These are phyloP conservation scores for Candida orba DNA, from an alignment of 805 yeast genomes.

Conservation along the genomic window DNA sequence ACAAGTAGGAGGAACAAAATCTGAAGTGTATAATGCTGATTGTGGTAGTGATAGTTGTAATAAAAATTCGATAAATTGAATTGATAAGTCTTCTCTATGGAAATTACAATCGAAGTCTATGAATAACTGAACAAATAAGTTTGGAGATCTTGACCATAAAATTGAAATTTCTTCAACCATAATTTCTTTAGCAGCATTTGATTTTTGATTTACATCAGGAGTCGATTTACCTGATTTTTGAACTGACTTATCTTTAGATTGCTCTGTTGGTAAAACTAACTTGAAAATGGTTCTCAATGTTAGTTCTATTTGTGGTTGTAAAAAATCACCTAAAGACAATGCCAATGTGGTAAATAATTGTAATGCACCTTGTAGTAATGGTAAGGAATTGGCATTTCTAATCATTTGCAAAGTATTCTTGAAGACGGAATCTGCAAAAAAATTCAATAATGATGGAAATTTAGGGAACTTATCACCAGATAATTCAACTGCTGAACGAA, in stretches of 20 bases:
- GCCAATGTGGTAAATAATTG: conserved; percentile 69
- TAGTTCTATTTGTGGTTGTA: conserved; percentile 78
- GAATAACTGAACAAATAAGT: conserved; percentile 68
- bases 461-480: conserved; percentile 54
- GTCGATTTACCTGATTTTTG: conserved; percentile 24
- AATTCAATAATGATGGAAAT: conserved; percentile 58
- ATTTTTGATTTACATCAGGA: conserved; percentile 24
- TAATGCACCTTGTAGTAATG: conserved; percentile 66
- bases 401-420: conserved; percentile 77
- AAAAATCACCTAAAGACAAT: conserved; percentile 53
- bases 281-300: conserved; percentile 58
- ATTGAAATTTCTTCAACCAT: conserved; percentile 79
- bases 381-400: conserved; percentile 64
- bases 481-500: conserved; percentile 76
- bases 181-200: conserved; percentile 56
- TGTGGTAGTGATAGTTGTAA: conserved; percentile 81
- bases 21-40: conserved; percentile 70
- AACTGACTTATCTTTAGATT: conserved; percentile 8
- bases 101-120: conserved; percentile 87
- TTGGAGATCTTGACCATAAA: conserved; percentile 74
- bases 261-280: conserved; percentile 37
- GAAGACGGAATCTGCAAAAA: conserved; percentile 76
- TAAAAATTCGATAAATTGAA: conserved; percentile 58
- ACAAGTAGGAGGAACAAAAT: conserved; percentile 88
- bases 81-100: conserved; percentile 73